phyloP scores from a whole-genome alignment of 2,329 filamentous ascomycete species.

The Gnomoniopsis sp. region DNA sequence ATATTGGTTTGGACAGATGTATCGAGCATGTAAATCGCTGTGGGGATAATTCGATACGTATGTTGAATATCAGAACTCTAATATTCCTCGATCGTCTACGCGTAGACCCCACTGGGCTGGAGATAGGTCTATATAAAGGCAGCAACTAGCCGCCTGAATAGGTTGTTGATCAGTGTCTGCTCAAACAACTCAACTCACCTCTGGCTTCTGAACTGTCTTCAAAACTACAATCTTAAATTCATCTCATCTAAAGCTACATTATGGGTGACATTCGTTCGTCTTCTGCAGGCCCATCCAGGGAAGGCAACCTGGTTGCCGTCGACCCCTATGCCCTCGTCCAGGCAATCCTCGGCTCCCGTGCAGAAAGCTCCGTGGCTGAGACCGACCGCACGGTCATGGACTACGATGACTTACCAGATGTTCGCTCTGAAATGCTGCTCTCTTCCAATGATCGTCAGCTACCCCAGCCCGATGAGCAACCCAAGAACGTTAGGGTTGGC shows the following conservation, averaged over 20 bases:
- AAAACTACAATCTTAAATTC: not conserved
- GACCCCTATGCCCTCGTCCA: conserved; percentile 36
- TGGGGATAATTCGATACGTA: not conserved
- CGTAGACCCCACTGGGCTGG: too few species aligned
- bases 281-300: conserved; percentile 5
- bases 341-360: conserved; percentile 34
- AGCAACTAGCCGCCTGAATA: too few species aligned
- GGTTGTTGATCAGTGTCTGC: too few species aligned
- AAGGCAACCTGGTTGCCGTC: conserved; percentile 24
- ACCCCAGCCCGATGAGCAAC: conserved; percentile 30
- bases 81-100: too few species aligned
- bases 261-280: conserved; percentile 18
- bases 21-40: not conserved
- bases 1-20: too few species aligned
- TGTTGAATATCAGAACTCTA: too few species aligned
- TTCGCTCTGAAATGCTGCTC: conserved; percentile 23
- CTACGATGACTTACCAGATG: conserved; percentile 30
- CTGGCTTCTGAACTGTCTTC: not conserved
- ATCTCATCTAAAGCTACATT: not conserved
- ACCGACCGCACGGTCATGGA: conserved; percentile 27
- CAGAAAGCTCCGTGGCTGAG: conserved; percentile 22
- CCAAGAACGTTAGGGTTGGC: conserved; percentile 36
- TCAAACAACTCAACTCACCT: not conserved
- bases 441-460: conserved; percentile 24
- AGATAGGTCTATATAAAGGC: too few species aligned